Base-by-base conservation (phyloP, 192 early-diverging fungal species). In the Coemansia sp. region DNA sequence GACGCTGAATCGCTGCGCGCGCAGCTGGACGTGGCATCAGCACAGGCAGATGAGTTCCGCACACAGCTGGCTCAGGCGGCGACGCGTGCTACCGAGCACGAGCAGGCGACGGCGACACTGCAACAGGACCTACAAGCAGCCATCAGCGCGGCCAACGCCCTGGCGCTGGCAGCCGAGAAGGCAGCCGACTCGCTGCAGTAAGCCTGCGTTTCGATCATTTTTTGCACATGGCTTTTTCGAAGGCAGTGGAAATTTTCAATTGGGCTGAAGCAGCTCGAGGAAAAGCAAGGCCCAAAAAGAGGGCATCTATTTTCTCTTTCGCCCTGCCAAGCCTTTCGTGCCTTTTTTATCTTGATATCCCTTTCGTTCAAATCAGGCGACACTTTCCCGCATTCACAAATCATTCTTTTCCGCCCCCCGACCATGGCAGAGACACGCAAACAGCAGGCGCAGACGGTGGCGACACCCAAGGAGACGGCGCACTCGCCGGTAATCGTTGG, bases 81-180 rank as follows among this genome's bases (percentile, higher is more conserved):
- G 40, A 50, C 50, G 4, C 22, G 50, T 36, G 44, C 53, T 8
- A 23, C 31, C 10, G 55, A 54, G 50, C 50, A 61, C 17, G 56
- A 64, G 25, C 26, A 48, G 15, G 44, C 40, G 40, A 15, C 49
- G 4, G 50, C 61, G 20, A 44, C 26, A 9, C 15, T 66, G 38
- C 49, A 64, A 61, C 58, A 58, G 40, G 71, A 75, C 52, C 60
- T 75, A 17, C 30, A 28, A 12, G 27, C 39, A 35, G 59, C 71
- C 7, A 64, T 75, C 8, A 39, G 42, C 5, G 71, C 71, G 0
- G 71, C 71, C 3, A 63, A 58, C 26, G 46, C 55, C 8, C 40
- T 75, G 50, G 65, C 71, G 15, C 23, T 60, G 53, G 71, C 71
- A 14, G 71, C 71, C 8, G 71, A 75, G 40, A 62, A 60, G 60